Base-by-base conservation (phyloP, 164 flowering plant species). In the Piper betle region DNA sequence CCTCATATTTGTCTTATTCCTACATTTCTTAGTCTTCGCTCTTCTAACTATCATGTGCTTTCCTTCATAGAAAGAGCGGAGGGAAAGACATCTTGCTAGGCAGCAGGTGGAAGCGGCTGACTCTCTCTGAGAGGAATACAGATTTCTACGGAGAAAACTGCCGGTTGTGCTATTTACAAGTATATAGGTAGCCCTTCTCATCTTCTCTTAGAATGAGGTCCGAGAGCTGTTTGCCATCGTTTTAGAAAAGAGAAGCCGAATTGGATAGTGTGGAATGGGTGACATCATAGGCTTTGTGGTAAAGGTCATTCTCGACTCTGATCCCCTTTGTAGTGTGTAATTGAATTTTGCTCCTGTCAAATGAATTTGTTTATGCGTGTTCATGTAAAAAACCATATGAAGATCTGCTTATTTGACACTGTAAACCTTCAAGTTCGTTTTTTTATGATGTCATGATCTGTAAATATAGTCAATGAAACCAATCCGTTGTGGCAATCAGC, bases 1-100 rank as follows among this genome's bases (percentile, higher is more conserved):
- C 56, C 6, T 40, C 5, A 53, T 40, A n/a, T 39, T 60, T 17
- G n/a, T 17, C 18, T 13, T 9, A 10, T 54, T 39, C 57, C 48
- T 3, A 15, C 5, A 15, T 42, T n/a, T 58, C 52, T 19, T n/a
- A 39, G 42, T 52, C n/a, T 52, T 17, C 53, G 10, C 39, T 19
- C 39, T 62, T 39, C 53, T 5, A 50, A 57, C 39, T 11, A 4
- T n/a, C 50, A 5, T 46, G 17, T 62, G 19, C 46, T 39, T 19
- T 65, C 13, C 18, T 57, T 53, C 42, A 52, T 58, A 91, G 97
- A 91, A 88, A 66, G 97, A 88, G 61, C 70, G 97, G 64, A 74
- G 97, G 71, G 96, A 88, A 67, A 82, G 89, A 76, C 86, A 84
- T 60, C 86, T 88, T 52, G 97, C 97, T n/a, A 75, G 79, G 62